Base-by-base conservation (phyloP, 106 monocot species). In the Alisma plantagoaquatica region DNA sequence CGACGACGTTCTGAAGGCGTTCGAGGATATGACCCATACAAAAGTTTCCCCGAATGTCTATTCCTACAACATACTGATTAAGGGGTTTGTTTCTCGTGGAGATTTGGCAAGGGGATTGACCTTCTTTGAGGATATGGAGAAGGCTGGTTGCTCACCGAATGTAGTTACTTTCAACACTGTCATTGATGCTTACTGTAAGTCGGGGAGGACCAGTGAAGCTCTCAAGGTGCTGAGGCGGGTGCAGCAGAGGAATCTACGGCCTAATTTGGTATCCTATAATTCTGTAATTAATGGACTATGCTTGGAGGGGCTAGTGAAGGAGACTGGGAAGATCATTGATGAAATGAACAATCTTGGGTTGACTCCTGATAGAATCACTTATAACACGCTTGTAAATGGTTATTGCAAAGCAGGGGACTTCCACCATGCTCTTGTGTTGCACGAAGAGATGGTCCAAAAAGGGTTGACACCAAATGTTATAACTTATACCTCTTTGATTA, bases 11-110 rank as follows among this genome's bases (percentile, higher is more conserved):
- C 38, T 53, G 1, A 38, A 65, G 4, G 65, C 86, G 61, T 68
- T 63, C 31, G 41, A 53, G 20, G 57, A 67, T 2, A 82, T 92
- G 73, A 11, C 18, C 3, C 12, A 33, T 1, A 65, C 73, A 3
- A 65, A 71, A 29, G 46, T 87, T 23, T 71, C 79, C 27, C 60
- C 59, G 2, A 93, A 87, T 22, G 62, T 81, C 24, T 87, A 75
- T 51, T 63, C 86, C 11, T 87, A 83, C 46, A 92, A 92, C 57
- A 92, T 92, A 18, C 46, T 92, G 48, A 70, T 92, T 54, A 65
- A 70, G 17, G 92, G 76, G 19, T 79, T 59, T 32, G 82, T 70
- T 38, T 48, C 64, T 0, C 27, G 44, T 17, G 79, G 86, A 1
- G 77, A 79, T 24, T 18, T 79, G 22, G 63, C 30, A 17, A 55